Base-by-base conservation (phyloP, 768 basidiomycete species). In the Leccinum rimulosum region DNA sequence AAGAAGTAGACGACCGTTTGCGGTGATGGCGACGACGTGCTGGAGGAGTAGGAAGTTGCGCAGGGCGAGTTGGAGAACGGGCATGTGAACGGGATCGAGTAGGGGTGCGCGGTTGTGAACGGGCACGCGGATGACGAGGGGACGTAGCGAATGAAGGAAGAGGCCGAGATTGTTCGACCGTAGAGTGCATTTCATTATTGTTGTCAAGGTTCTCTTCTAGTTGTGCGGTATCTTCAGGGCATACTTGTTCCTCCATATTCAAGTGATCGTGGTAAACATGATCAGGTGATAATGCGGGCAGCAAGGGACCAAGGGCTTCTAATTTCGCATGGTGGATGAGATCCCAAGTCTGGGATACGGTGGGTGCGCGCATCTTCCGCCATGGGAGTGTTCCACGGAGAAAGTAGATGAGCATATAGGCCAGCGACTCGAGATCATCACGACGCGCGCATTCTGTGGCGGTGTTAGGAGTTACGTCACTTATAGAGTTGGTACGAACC, bases 381-480 rank as follows among this genome's bases (percentile, higher is more conserved):
- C 90, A 92, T 1, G 90, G 90, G 3, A 91, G 77, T 0, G 85
- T 86, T 15, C 90, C 89, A 6, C 88, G 85, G 14, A 91, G 73
- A 71, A 92, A 91, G 66, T 91, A 91, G 47, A 91, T 84, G 60
- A 91, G 81, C 87, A 91, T 89, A 74, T 92, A 92, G 0, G 90
- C 87, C 7, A 92, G 77, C 0, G 85, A 85, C 73, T 91, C 89
- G 58, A 92, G 81, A 67, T 92, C 90, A 64, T 92, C 90, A 40
- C 90, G 81, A 51, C 89, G 82, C 6, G 88, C 87, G 11, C 84
- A 85, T 72, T 92, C 89, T 86, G 70, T 54, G 28, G 15, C 1
- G 22, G 33, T 22, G 38, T 61, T 36, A 53, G 50, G 14, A 8
- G 17, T 17, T 28, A 3, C 11, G 17, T 10, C 10, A 10, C 27